Evolutionary conservation across 805 yeast genomes (phyloP).

Genomic region (Babjeviella inositovora): DNA sequence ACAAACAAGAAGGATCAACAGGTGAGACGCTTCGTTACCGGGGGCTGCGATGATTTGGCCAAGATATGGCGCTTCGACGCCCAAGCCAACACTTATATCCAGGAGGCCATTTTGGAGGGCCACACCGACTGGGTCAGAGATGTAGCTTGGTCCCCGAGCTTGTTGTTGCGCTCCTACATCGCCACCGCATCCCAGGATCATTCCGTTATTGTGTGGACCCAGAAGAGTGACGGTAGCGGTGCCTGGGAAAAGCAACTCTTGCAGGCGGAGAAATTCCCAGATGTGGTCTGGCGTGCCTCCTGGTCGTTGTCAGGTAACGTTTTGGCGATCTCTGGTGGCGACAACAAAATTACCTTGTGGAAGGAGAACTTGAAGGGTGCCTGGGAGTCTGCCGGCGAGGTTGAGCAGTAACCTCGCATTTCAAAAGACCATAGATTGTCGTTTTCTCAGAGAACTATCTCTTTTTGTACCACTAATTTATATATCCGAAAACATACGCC

Average conservation of each 20-base stretch:
- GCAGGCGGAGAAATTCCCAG: constrained; percentile 76
- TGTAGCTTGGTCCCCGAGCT: constrained; percentile 95
- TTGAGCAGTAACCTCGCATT: constrained; percentile 75
- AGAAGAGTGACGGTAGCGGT: constrained; percentile 30
- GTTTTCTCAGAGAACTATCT: no score
- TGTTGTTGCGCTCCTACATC: constrained; percentile 72
- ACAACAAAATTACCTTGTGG: constrained; percentile 92
- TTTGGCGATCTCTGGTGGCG: constrained; percentile 92
- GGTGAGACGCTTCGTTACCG: constrained; percentile 71
- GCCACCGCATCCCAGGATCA: constrained; percentile 97
- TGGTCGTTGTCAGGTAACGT: constrained; percentile 96
- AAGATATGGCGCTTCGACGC: constrained; percentile 72
- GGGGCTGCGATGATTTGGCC: constrained; percentile 90
- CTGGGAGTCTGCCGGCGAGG: constrained; percentile 97
- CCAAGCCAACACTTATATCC: constrained; percentile 38
- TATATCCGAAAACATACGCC: no score
- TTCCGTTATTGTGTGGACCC: constrained; percentile 91
- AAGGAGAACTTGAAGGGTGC: constrained; percentile 83
- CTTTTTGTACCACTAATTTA: no score
- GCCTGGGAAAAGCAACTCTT: constrained; percentile 74
- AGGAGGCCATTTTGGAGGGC: constrained; percentile 71
- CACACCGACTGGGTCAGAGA: constrained; percentile 99
- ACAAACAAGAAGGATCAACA: constrained; percentile 15
- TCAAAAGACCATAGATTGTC: no score
- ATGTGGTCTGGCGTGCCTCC: constrained; percentile 95